phyloP scores from a whole-genome alignment of 257 asterid genomes.

The Petrea volubilis region DNA sequence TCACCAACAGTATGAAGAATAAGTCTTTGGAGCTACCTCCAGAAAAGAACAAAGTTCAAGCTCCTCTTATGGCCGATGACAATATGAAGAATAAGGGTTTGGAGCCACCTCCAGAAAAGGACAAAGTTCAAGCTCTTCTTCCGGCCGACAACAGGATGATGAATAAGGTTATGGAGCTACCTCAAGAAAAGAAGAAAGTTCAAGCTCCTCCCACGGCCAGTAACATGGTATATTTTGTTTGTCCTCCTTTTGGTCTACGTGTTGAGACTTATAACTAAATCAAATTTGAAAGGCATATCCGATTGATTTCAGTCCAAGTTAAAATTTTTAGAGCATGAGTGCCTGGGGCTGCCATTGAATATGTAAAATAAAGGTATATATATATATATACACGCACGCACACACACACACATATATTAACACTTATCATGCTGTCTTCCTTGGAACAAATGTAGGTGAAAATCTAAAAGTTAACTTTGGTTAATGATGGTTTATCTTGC shows the following conservation, averaged over 20 bases:
- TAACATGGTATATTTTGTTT: slow-evolving; percentile 29
- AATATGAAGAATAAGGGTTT: too few species aligned
- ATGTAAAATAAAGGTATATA: too few species aligned
- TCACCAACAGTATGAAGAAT: slow-evolving; percentile 6
- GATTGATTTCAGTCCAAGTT: too few species aligned
- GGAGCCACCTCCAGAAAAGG: slow-evolving; percentile 40
- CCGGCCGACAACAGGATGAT: too few species aligned
- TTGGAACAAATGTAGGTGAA: background rate
- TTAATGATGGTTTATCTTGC: too few species aligned
- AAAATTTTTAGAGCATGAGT: too few species aligned
- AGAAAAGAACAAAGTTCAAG: slow-evolving; percentile 37
- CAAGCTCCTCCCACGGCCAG: slow-evolving; percentile 34
- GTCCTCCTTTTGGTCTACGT: background rate
- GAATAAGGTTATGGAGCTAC: slow-evolving; percentile 29
- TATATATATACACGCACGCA: background rate
- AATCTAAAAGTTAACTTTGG: background rate
- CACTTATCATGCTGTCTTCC: too few species aligned
- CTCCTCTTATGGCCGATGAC: slow-evolving; percentile 34
- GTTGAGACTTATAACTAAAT: background rate
- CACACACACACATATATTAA: too few species aligned
- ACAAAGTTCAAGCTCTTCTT: slow-evolving; percentile 39
- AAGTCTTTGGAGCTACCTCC: slow-evolving; percentile 36
- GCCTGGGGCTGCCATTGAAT: background rate
- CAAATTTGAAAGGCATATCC: background rate
- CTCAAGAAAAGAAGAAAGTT: slow-evolving; percentile 40